Base-by-base conservation (phyloP, 208 protist genomes). In the Leishmania arabica region DNA sequence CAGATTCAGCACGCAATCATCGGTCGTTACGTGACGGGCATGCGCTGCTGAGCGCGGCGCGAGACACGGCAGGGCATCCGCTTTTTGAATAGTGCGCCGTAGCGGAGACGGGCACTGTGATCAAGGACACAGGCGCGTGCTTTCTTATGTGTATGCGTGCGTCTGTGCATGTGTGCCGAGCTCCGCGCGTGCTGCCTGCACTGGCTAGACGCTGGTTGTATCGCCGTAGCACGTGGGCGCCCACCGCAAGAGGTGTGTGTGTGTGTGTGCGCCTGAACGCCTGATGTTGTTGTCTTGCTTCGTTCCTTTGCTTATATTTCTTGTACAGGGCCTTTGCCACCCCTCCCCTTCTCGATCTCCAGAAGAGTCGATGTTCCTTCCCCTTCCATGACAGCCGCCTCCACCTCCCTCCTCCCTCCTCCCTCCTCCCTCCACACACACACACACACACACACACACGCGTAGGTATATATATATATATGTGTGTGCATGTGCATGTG, bases 1-100 rank as follows among this genome's bases (percentile, higher is more conserved):
- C 90, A 98, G 87, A 98, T 99, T 79, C 94, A 98, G 88, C 88
- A 92, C 66, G 75, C 94, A 51, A 91, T 98, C 54, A 93, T 99
- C 58, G 87, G 88, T 60, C 91, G 93, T 37, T 86, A 80, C 37
- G 85, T 95, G 60, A 90, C 91, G 2, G 89, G 88, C 75, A 86
- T 88, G 84, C 84, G 81, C 47, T 87, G 80, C 76, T 95, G 75
- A 80, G n/a, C 17, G 31, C n/a, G 56, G 75, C 47, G 17, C 40
- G 40, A 27, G 21, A 0, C 60, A 37, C 4, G n/a, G 60, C 13
- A 9, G 4, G 27, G n/a, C n/a, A n/a, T 13, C 24, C 2, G 27
- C 8, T 24, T 24, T 31, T 62, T 11, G 11, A 4, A n/a, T 7
- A 31, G 56, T 8, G 56, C 56, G 56, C 56, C 56, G 24, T 31